phyloP scores from a whole-genome alignment of 2,329 filamentous ascomycete genomes.

The Nothomitra cinnamomea region DNA sequence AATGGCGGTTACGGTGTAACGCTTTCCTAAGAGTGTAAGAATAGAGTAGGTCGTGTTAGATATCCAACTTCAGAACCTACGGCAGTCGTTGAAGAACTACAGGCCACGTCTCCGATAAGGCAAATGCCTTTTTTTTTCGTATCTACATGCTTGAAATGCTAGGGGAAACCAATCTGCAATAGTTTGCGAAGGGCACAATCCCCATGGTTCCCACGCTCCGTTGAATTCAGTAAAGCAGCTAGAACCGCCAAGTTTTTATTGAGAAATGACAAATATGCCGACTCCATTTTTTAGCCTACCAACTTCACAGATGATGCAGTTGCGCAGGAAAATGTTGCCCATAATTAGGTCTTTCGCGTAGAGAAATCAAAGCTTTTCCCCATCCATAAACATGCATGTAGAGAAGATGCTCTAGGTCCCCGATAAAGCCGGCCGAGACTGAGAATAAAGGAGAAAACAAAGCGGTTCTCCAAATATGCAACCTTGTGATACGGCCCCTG shows the following conservation, averaged over 20 bases:
- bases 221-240: background rate
- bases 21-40: too few species aligned
- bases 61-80: too few species aligned
- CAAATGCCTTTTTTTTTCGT: background rate
- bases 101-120: background rate
- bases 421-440: too few species aligned
- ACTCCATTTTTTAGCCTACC: background rate
- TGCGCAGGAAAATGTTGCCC: background rate
- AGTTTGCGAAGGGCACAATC: background rate
- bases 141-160: constrained; percentile 2
- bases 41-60: too few species aligned
- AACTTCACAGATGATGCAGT: too few species aligned
- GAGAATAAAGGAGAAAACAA: background rate
- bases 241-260: background rate
- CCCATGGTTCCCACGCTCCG: background rate
- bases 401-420: too few species aligned
- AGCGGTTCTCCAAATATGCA: background rate
- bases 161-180: background rate
- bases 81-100: too few species aligned
- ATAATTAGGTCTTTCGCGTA: background rate
- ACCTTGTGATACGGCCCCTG: background rate
- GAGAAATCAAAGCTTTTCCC: background rate
- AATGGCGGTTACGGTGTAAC: too few species aligned
- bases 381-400: background rate
- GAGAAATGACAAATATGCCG: background rate